Evolutionary conservation across 257 asterid species (phyloP).

Genomic region (Solanum peruvianum): DNA sequence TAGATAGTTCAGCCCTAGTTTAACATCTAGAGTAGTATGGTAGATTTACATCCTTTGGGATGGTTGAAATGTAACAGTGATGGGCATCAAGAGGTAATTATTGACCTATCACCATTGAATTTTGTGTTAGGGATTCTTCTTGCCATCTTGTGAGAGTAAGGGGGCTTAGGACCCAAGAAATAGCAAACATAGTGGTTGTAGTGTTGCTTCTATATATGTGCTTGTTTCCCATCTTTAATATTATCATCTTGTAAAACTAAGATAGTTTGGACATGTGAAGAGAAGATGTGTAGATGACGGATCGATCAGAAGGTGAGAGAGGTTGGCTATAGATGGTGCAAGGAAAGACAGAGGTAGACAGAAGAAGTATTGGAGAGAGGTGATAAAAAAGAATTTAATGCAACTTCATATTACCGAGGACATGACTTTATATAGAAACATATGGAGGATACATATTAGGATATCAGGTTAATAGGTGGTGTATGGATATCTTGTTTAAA

Average conservation of each 20-base stretch:
- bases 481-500: not conserved
- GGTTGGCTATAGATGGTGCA: not conserved
- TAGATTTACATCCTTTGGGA: no score
- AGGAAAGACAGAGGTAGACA: not conserved
- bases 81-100: not conserved
- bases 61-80: not conserved
- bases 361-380: not conserved
- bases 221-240: not conserved
- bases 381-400: no score
- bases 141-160: not conserved
- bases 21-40: no score
- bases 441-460: not conserved
- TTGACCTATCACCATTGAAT: not conserved
- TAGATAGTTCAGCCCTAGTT: no score
- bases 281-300: not conserved
- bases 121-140: not conserved
- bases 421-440: not conserved
- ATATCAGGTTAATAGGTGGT: not conserved
- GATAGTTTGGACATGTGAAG: not conserved
- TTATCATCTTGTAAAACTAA: not conserved
- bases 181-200: not conserved
- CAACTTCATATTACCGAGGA: not conserved
- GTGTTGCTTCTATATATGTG: not conserved
- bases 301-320: not conserved
- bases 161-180: not conserved